These are phyloP conservation scores for Beauveria caledonica DNA, from an alignment of 2,329 filamentous ascomycete genomes.

Conservation along the genomic window DNA sequence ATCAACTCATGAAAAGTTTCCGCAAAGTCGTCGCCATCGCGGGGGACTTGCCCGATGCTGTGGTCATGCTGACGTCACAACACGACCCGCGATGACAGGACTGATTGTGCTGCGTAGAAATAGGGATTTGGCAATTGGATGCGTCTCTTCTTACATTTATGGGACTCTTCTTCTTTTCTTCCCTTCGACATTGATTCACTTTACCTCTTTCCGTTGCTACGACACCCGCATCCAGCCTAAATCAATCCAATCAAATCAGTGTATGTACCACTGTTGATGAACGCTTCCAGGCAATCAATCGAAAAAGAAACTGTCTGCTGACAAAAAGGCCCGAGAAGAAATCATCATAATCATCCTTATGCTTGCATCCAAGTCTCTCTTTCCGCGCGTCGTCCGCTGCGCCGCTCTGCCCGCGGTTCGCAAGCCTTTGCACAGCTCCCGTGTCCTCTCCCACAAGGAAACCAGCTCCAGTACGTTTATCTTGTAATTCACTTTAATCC, in stretches of 20 bases:
- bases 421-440: background rate
- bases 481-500: background rate
- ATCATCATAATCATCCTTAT: background rate
- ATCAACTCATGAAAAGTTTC: background rate
- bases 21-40: background rate
- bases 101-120: background rate
- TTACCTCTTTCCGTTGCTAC: background rate
- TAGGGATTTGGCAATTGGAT: slow-evolving; percentile 2
- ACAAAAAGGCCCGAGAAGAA: background rate
- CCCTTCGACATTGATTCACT: background rate
- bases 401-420: background rate
- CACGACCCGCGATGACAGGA: background rate
- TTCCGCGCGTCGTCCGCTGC: slow-evolving; percentile 3
- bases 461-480: slow-evolving; percentile 7
- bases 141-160: slow-evolving; percentile 1
- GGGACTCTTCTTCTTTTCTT: background rate
- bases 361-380: slow-evolving; percentile 3
- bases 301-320: background rate
- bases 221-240: too few species aligned
- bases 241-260: background rate
- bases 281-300: background rate
- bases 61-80: slow-evolving; percentile 11
- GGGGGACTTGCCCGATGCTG: background rate
- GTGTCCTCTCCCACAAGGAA: slow-evolving; percentile 8
- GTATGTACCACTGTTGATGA: too few species aligned